Percentiles rank a stretch among this genome's conserved stretches.
Evolutionary conservation across 1,139 yeast species (phyloP).

Genomic region (Debaryomycetaceae sp.): DNA sequence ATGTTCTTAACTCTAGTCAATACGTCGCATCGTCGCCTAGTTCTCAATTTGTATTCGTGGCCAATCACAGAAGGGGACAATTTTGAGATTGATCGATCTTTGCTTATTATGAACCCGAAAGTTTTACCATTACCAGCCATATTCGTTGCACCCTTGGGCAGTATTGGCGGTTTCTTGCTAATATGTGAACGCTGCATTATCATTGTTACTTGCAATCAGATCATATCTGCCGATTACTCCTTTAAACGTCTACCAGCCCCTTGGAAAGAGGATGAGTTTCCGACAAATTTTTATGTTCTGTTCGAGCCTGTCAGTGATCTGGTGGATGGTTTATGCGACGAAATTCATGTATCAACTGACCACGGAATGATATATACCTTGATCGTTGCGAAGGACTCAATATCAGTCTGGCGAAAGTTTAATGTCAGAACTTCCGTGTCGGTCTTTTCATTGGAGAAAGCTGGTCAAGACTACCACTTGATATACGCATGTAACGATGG

Average conservation of each 20-base stretch:
- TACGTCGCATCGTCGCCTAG: constrained; percentile 26
- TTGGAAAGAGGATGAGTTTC: constrained; percentile 18
- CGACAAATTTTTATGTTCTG: constrained; percentile 26
- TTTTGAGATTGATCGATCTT: too few species aligned
- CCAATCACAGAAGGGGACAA: too few species aligned
- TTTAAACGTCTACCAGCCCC: constrained; percentile 13
- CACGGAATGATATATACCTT: constrained; percentile 30
- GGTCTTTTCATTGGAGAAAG: constrained; percentile 18
- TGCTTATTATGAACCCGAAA: too few species aligned
- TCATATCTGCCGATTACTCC: constrained; percentile 35
- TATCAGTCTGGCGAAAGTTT: constrained; percentile 11
- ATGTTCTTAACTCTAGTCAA: constrained; percentile 26
- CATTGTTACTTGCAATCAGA: constrained; percentile 28
- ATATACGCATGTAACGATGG: constrained; percentile 27
- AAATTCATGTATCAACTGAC: constrained; percentile 30
- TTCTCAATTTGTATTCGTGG: constrained; percentile 33
- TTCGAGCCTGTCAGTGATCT: constrained; percentile 1
- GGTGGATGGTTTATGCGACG: constrained; percentile 12
- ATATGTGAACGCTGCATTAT: constrained; percentile 17
- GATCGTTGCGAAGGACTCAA: constrained; percentile 3
- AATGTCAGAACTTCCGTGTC: constrained; percentile 24
- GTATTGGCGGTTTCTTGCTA: constrained; percentile 22
- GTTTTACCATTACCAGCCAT: constrained; percentile 25
- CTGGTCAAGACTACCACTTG: constrained; percentile 10
- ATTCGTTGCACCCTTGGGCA: constrained; percentile 25